These are phyloP conservation scores for Capsicum rhomboideum DNA, from an alignment of 257 asterid species.

Conservation along the genomic window DNA sequence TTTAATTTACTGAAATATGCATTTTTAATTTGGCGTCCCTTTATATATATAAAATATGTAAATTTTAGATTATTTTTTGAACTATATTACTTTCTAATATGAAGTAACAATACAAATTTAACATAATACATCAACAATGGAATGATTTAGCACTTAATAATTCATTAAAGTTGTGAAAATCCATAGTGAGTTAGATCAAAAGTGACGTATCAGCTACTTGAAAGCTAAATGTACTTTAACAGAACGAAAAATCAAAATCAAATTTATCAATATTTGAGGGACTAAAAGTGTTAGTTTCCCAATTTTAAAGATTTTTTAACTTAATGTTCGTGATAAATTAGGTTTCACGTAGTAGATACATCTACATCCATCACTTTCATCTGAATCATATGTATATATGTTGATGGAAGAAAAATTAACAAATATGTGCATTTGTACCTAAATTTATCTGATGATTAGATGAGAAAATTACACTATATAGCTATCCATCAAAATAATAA, in stretches of 20 bases:
- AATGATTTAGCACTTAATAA: not conserved
- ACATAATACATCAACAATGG: not conserved
- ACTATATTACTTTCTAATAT: not conserved
- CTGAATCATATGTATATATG: not conserved
- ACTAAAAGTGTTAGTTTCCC: not conserved
- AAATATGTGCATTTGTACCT: not conserved
- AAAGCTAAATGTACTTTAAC: not conserved
- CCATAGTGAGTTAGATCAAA: not conserved
- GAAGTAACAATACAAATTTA: not conserved
- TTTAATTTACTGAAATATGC: not conserved
- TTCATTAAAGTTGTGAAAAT: not conserved
- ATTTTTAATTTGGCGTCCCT: not conserved
- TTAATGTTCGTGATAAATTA: not conserved
- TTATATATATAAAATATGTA: not conserved
- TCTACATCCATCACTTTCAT: not conserved
- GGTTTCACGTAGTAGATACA: not conserved
- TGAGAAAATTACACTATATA: too few relatives aligned
- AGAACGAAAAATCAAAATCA: not conserved
- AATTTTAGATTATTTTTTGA: not conserved
- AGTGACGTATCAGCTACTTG: too few relatives aligned
- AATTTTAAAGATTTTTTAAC: not conserved
- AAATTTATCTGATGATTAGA: not conserved
- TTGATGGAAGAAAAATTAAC: not conserved
- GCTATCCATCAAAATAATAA: too few relatives aligned
- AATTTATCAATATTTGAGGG: not conserved